Evolutionary conservation across 129 eudicot species (phyloP), one percentile per base, ranked within the genome.

Genomic region (Artemisia tridentata): DNA sequence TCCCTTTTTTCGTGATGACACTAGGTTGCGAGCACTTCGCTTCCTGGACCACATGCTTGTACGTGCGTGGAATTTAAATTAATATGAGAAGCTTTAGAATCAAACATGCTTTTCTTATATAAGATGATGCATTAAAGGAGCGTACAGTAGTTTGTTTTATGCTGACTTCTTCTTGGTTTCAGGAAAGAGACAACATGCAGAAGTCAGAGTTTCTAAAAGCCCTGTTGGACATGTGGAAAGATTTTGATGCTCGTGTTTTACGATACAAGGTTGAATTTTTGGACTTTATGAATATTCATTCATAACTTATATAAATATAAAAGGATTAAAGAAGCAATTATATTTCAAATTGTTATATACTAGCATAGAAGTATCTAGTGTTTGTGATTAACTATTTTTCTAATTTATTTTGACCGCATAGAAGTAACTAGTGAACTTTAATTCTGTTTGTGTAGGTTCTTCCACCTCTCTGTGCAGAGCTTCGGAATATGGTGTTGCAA

Each of bases 391-490:
- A 60, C n/a, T 15, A 0, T 51, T 51, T 51, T 15, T 20, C 7
- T 14, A 3, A 12, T 50, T 50, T 50, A 17, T 49, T 65, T 75
- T 66, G 63, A 49, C 29, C 53, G 69, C 29, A 8, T 60, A 56
- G 64, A 74, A 52, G 55, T 77, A 58, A 20, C 43, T 41, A 71
- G 15, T 70, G 48, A 49, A 19, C 56, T 59, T 31, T 12, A 57
- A 38, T 67, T 19, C 41, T 80, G 45, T 66, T 76, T 58, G 77
- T 80, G 66, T 85, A 93, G 98, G 98, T 93, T 76, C 98, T 93
- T 67, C 98, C 98, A 13, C 98, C 98, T 59, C 98, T 93, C 57
- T 93, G 98, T 85, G 97, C 98, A 16, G 98, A 93, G 84, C 97
- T 93, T 62, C 79, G 97, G 46, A 93, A 93, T 80, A 70, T 93